These are phyloP conservation scores for Rugosomyces carneus DNA, from an alignment of 1,284 basidiomycete species.

Conservation along the genomic window DNA sequence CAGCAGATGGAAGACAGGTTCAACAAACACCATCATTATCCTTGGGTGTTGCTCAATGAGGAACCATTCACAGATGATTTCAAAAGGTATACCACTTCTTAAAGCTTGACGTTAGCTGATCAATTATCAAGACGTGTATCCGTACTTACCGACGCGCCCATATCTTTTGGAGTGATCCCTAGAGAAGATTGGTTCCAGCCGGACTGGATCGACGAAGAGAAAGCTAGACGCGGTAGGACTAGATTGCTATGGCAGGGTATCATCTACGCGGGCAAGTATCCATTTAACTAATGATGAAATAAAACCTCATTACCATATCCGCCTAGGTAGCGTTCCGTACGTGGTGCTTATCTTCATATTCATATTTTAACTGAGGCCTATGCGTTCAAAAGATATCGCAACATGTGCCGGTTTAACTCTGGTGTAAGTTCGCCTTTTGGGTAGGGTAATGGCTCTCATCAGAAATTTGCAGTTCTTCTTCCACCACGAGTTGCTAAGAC, in stretches of 20 bases:
- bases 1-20: slow-evolving; percentile 51
- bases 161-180: slow-evolving; percentile 48
- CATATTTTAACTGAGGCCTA: not conserved
- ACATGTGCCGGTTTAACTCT: slow-evolving; percentile 83
- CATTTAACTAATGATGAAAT: not conserved
- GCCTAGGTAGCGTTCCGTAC: slow-evolving; percentile 46
- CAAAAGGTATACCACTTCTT: slow-evolving; percentile 37
- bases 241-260: slow-evolving; percentile 58
- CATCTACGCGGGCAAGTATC: slow-evolving; percentile 29
- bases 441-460: slow-evolving; percentile 3
- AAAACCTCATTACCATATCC: not conserved
- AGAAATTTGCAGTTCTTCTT: slow-evolving; percentile 61
- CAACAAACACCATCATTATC: slow-evolving; percentile 61
- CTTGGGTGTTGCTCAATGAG: slow-evolving; percentile 72
- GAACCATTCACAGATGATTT: slow-evolving; percentile 66
- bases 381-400: slow-evolving; percentile 43
- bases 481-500: slow-evolving; percentile 63
- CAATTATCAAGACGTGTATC: slow-evolving; percentile 43
- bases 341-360: slow-evolving; percentile 20
- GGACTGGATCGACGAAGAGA: slow-evolving; percentile 72
- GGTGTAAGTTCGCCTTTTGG: slow-evolving; percentile 46
- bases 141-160: slow-evolving; percentile 45
- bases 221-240: slow-evolving; percentile 56
- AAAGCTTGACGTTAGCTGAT: slow-evolving; percentile 1
- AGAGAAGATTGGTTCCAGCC: slow-evolving; percentile 77